Evolutionary conservation across 1,284 basidiomycete genomes (phyloP).

Genomic region (Moesziomyces globuligerus): DNA sequence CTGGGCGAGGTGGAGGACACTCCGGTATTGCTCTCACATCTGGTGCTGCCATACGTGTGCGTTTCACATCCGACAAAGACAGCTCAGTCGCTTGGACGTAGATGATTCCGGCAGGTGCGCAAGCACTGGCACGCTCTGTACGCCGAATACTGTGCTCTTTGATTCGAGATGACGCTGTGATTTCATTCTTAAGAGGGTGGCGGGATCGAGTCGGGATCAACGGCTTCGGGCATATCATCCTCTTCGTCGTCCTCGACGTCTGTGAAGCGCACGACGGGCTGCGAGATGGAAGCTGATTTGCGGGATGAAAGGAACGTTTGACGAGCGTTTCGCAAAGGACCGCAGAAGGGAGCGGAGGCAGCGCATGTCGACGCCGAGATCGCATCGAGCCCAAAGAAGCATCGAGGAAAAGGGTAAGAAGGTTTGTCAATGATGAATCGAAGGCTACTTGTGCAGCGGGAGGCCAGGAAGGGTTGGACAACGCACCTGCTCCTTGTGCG

Average conservation of each 20-base stretch:
- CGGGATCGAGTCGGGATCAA: conserved; percentile 32
- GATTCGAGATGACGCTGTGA: neutral
- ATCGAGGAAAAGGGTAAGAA: neutral
- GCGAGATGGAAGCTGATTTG: conserved; percentile 31
- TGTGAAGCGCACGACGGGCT: conserved; percentile 39
- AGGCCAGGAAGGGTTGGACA: no score
- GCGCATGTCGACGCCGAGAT: no score
- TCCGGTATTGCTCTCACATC: no score
- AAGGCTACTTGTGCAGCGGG: neutral
- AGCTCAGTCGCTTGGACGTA: no score
- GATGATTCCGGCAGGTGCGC: neutral
- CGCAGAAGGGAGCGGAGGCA: neutral
- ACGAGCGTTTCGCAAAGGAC: neutral
- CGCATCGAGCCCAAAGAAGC: neutral
- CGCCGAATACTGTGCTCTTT: neutral
- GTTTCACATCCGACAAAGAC: no score
- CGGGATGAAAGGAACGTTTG: no score
- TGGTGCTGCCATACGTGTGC: no score
- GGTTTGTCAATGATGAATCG: neutral
- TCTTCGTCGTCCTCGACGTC: conserved; percentile 41
- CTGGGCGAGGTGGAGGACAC: neutral
- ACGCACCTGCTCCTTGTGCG: conserved; percentile 36
- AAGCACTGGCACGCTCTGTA: no score
- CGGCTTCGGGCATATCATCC: no score
- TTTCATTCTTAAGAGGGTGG: conserved; percentile 30